These are phyloP conservation scores for Penicillium alfredii DNA, from an alignment of 495 filamentous ascomycete species.

Conservation along the genomic window DNA sequence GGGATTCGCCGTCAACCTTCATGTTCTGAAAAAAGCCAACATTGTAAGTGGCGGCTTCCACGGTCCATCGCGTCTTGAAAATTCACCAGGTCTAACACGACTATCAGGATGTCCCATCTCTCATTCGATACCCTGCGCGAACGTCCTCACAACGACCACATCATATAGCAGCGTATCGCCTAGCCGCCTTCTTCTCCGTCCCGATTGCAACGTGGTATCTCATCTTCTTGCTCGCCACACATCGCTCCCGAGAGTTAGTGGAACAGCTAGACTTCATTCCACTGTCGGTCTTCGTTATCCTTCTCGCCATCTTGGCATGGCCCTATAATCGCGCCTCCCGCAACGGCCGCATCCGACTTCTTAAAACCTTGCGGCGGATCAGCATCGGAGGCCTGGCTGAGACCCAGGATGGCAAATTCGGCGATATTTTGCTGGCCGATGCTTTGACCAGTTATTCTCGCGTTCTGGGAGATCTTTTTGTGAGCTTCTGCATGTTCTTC, in stretches of 20 bases:
- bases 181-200: slow-evolving; percentile 67
- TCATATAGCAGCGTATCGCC: slow-evolving; percentile 73
- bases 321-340: slow-evolving; percentile 66
- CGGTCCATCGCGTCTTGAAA: not conserved
- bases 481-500: slow-evolving; percentile 87
- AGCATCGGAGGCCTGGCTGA: slow-evolving; percentile 75
- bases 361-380: slow-evolving; percentile 65
- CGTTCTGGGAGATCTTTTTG: slow-evolving; percentile 82
- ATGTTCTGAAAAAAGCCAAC: slow-evolving; percentile 64
- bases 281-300: slow-evolving; percentile 66
- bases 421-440: slow-evolving; percentile 91
- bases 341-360: slow-evolving; percentile 68
- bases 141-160: slow-evolving; percentile 59
- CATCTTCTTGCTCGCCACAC: slow-evolving; percentile 77
- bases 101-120: slow-evolving; percentile 63
- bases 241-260: slow-evolving; percentile 58
- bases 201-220: slow-evolving; percentile 64
- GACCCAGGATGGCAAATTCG: slow-evolving; percentile 79
- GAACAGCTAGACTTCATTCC: slow-evolving; percentile 74
- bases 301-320: slow-evolving; percentile 62
- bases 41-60: slow-evolving; percentile 50
- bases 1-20: slow-evolving; percentile 85
- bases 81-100: not conserved
- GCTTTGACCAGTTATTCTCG: slow-evolving; percentile 91
- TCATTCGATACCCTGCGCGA: slow-evolving; percentile 73